A percentile compares a stretch with the other conserved stretches of the same genome.
Conservation (phyloP, 345 rosid genomes). For the Gossypium mustelinum region DNA sequence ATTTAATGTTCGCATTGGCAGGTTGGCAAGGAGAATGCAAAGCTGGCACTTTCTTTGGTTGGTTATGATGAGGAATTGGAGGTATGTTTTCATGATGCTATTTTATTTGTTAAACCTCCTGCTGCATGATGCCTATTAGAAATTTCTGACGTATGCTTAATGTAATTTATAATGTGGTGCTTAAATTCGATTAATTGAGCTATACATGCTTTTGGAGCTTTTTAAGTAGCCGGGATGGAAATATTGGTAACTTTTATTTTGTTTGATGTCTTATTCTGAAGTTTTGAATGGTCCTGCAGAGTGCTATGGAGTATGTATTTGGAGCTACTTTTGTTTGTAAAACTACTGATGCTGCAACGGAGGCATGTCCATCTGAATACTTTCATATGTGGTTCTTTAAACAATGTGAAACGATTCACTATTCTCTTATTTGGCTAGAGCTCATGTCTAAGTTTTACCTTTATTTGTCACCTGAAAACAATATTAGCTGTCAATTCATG, state of each 20-base stretch:
- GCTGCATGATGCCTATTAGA: neutral
- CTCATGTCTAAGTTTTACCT: neutral
- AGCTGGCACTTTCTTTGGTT: slow-evolving; percentile 87
- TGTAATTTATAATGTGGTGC: too few relatives aligned
- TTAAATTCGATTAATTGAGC: neutral
- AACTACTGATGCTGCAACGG: slow-evolving; percentile 73
- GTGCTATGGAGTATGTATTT: slow-evolving; percentile 88
- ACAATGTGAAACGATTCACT: slow-evolving; percentile 4
- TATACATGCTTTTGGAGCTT: neutral
- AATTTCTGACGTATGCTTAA: neutral
- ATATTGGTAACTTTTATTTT: slow-evolving; percentile 7
- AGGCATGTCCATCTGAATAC: slow-evolving; percentile 39
- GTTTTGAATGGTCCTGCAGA: slow-evolving; percentile 47
- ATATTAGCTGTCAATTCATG: neutral
- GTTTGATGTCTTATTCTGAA: slow-evolving; percentile 12
- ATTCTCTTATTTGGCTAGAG: neutral
- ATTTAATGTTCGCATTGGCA: slow-evolving; percentile 26
- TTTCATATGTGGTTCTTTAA: neutral
- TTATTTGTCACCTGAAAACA: neutral
- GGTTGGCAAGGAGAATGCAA: slow-evolving; percentile 93
- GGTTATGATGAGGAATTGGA: slow-evolving; percentile 69
- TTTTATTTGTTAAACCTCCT: slow-evolving; percentile 13
- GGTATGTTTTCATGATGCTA: slow-evolving; percentile 36
- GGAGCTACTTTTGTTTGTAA: slow-evolving; percentile 96
- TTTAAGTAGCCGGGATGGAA: neutral